Conservation (phyloP, 169 alveolate genomes). For the Plasmodium ovale region DNA sequence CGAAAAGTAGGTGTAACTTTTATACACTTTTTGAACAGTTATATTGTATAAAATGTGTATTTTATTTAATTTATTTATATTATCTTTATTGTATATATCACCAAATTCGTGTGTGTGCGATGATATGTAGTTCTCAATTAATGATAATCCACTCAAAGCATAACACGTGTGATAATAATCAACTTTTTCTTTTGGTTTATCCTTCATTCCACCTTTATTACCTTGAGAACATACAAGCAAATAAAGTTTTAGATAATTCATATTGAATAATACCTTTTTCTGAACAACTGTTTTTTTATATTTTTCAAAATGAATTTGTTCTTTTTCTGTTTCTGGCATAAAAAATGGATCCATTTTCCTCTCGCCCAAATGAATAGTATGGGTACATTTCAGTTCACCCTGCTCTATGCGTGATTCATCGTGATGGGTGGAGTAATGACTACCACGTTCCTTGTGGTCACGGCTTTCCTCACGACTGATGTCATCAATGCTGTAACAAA, state of each 20-base stretch:
- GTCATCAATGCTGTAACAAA: too few relatives aligned
- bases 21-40: slow-evolving; percentile 56
- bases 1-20: slow-evolving; percentile 66
- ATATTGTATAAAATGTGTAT: slow-evolving; percentile 67
- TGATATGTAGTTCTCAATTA: slow-evolving; percentile 59
- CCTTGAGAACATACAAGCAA: slow-evolving; percentile 82
- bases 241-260: slow-evolving; percentile 72
- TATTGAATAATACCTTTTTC: slow-evolving; percentile 77
- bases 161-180: slow-evolving; percentile 97
- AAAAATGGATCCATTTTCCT: background rate
- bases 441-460: too few relatives aligned
- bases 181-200: slow-evolving; percentile 95
- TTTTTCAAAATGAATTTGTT: slow-evolving; percentile 53
- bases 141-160: slow-evolving; percentile 92
- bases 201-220: slow-evolving; percentile 93
- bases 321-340: background rate
- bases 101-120: background rate
- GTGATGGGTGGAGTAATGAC: too few relatives aligned
- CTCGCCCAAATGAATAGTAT: background rate
- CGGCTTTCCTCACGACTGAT: background rate
- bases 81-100: background rate
- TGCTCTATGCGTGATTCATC: background rate
- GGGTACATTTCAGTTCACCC: background rate
- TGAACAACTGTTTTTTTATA: slow-evolving; percentile 74
- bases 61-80: slow-evolving; percentile 40